Conservation (phyloP, 2,329 filamentous ascomycete genomes). For the Exophiala lecanii-corni region DNA sequence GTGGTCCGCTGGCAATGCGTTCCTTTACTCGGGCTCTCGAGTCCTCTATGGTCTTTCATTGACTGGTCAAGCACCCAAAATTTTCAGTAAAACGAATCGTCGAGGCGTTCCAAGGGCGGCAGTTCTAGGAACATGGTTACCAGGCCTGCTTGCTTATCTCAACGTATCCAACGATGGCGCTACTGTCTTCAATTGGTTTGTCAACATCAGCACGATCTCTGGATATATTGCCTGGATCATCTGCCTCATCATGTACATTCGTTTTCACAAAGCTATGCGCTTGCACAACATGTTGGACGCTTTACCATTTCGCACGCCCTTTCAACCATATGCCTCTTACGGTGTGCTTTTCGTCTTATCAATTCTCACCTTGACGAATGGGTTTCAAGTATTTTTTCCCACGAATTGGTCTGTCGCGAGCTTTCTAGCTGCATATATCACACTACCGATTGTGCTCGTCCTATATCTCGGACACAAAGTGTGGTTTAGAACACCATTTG, state of each 20-base stretch:
- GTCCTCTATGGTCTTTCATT: slow-evolving; percentile 31
- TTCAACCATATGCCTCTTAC: slow-evolving; percentile 51
- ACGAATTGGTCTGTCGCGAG: slow-evolving; percentile 55
- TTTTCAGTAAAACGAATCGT: slow-evolving; percentile 38
- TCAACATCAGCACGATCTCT: slow-evolving; percentile 37
- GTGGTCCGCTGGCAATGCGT: slow-evolving; percentile 48
- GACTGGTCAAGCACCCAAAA: slow-evolving; percentile 30
- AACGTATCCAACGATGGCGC: slow-evolving; percentile 34
- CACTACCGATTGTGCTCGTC: slow-evolving; percentile 57
- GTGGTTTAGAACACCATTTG: slow-evolving; percentile 31
- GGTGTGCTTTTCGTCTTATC: slow-evolving; percentile 45
- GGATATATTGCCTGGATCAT: slow-evolving; percentile 39
- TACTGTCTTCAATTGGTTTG: slow-evolving; percentile 40
- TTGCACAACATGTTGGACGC: slow-evolving; percentile 41
- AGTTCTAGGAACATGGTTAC: slow-evolving; percentile 38
- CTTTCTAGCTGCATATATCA: slow-evolving; percentile 63
- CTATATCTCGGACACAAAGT: slow-evolving; percentile 51
- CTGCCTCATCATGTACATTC: slow-evolving; percentile 44
- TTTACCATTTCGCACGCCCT: slow-evolving; percentile 48
- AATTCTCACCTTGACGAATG: slow-evolving; percentile 52
- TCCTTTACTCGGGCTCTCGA: slow-evolving; percentile 32
- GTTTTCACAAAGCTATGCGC: slow-evolving; percentile 51
- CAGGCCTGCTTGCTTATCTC: slow-evolving; percentile 35
- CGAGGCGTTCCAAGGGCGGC: slow-evolving; percentile 52
- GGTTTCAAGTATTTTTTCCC: slow-evolving; percentile 53